Base-by-base conservation (phyloP, 2,329 filamentous ascomycete genomes). In the Cercospora beticola region DNA sequence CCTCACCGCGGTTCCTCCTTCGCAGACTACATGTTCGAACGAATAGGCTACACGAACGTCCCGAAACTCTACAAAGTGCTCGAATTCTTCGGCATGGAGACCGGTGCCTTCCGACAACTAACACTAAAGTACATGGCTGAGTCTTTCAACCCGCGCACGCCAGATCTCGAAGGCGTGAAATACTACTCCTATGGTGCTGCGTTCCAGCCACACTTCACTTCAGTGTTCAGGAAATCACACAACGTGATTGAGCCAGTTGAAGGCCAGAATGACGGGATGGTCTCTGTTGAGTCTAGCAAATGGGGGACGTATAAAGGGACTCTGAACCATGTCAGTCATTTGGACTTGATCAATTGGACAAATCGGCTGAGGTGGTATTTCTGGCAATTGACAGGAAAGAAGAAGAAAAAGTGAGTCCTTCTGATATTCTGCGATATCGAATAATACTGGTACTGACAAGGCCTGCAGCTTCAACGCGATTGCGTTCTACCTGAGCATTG, bases 341-440 rank as follows among this genome's bases (percentile, higher is more conserved):
- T 90, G 58, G 87, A 90, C 72, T 75, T 89, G 70, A 90, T 90
- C 77, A 90, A 90, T 72, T 90, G 88, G 88, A 88, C 86, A 30
- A 89, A 89, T 71, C 81, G 87, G 31, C 73, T 89, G 43, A 85
- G 88, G 72, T 88, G 86, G 85, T 81, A 86, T 67, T 81, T 87
- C 60, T 87, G 85, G 76, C 81, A 84, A 67, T 74, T 89, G 64
- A 85, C 84, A 2, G 86, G 87, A 84, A 67, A 85, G 84, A 76
- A 80, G 82, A 72, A 87, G 84, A 83, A 87, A 62, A 68, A 81
- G 79, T 58, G 56, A 23, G 56, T 21, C 4, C 4, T 2, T 1
- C 28, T 5, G 4, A 12, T 9, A 16, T 28, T 2, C 5, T 5
- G 2, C 21, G 2, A 10, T 5, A 3, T 54, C 0, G 5, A 16